Evolutionary conservation across 2,329 filamentous ascomycete species (phyloP).

Genomic region (Nemania sp.): DNA sequence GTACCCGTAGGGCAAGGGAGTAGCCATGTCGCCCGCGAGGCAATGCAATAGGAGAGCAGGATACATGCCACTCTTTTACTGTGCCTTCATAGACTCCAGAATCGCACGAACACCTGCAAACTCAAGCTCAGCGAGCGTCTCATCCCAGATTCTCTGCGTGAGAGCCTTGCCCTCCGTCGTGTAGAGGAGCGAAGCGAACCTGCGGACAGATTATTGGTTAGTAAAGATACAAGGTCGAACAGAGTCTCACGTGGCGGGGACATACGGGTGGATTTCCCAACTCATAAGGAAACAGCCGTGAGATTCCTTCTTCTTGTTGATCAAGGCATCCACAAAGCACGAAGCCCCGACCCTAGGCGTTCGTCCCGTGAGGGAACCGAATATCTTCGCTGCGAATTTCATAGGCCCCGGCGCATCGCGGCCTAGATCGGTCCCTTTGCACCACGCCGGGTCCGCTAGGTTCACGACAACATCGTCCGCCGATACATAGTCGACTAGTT

Average conservation of each 20-base stretch:
- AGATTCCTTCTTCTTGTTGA: conserved; percentile 51
- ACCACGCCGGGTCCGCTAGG: conserved; percentile 50
- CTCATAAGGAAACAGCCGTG: conserved; percentile 56
- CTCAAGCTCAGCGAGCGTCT: conserved; percentile 23
- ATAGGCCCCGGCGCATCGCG: conserved; percentile 32
- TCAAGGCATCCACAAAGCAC: conserved; percentile 51
- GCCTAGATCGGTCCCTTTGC: conserved; percentile 47
- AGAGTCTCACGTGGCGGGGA: background rate
- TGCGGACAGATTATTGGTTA: background rate
- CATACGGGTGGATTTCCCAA: conserved; percentile 51
- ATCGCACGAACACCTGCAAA: conserved; percentile 12
- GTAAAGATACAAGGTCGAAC: background rate
- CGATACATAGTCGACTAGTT: conserved; percentile 43
- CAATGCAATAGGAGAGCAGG: too few relatives aligned
- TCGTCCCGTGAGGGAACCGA: conserved; percentile 36
- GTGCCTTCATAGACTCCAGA: conserved; percentile 14
- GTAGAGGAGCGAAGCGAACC: conserved; percentile 18
- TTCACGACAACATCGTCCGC: conserved; percentile 50
- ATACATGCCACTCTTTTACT: background rate
- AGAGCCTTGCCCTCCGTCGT: conserved; percentile 14
- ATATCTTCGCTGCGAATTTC: background rate
- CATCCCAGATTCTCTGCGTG: conserved; percentile 20
- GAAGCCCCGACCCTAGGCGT: conserved; percentile 45
- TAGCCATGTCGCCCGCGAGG: too few relatives aligned
- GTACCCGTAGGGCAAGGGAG: too few relatives aligned